Conservation (phyloP, 352 stramenopile species). For the Globisporangium sylvaticum region DNA sequence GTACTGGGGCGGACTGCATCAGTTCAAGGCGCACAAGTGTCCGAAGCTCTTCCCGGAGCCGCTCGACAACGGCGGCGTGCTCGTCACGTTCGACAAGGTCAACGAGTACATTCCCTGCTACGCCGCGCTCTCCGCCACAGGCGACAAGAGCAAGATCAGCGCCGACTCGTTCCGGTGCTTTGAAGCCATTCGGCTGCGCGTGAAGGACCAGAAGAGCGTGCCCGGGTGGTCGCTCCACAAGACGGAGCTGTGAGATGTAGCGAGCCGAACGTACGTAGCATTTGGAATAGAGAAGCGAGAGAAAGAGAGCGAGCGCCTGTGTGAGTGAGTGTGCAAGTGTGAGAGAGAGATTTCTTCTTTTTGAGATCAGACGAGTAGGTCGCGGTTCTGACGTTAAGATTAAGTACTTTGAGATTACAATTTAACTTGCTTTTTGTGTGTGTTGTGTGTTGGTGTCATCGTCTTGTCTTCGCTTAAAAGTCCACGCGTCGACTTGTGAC, state of each 20-base stretch:
- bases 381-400: slow-evolving; percentile 4
- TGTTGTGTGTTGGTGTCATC: too few species aligned
- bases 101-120: slow-evolving; percentile 84
- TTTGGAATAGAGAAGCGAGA: neutral
- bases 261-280: neutral
- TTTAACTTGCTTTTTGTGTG: slow-evolving; percentile 3
- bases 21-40: slow-evolving; percentile 33
- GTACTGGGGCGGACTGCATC: slow-evolving; percentile 66
- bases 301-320: neutral
- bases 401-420: slow-evolving; percentile 9
- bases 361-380: neutral
- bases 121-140: slow-evolving; percentile 15
- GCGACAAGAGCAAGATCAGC: neutral
- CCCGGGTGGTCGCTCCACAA: slow-evolving; percentile 73
- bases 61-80: slow-evolving; percentile 66
- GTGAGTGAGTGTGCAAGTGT: neutral
- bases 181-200: slow-evolving; percentile 62
- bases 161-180: slow-evolving; percentile 67
- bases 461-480: slow-evolving; percentile 2
- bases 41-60: slow-evolving; percentile 51
- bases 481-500: slow-evolving; percentile 21
- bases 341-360: neutral
- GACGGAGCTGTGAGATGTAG: slow-evolving; percentile 31
- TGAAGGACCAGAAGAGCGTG: slow-evolving; percentile 82
- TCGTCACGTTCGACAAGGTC: slow-evolving; percentile 60